Evolutionary conservation across 495 filamentous ascomycete species (phyloP), one percentile per base, ranked within the genome.

Genomic region (Xanthoparmelia taractica): DNA sequence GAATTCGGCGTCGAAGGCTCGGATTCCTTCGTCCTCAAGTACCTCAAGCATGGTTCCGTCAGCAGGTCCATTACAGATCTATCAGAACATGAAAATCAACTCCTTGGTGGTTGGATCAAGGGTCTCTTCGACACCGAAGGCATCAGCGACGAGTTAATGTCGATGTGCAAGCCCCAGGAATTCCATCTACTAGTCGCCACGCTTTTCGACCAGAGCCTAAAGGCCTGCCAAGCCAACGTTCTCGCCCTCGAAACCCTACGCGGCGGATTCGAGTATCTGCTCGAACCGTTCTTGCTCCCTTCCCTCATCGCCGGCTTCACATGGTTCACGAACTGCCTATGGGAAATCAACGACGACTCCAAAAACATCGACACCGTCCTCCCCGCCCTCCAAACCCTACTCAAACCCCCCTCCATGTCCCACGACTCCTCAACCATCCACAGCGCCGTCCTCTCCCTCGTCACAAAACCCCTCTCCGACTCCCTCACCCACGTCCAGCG

Each of bases 171-270:
- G 31, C 95, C 94, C 2, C 92, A 96, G 67, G 89, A 96, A 37
- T 98, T 97, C 70, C 96, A 97, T 68, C 75, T 89, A 23, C 84
- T 98, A n/a, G 86, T 96, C 7, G 86, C 92, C 11, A 94, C 92
- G 1, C 74, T 97, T 0, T 96, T 97, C 69, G 81, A 87, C 61
- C 91, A 97, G 67, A 90, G 88, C 52, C 81, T 96, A 1, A 78
- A 87, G 15, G 94, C 91, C 2, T 88, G 86, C 67, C 82, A 84
- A 63, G 83, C 81, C 0, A 85, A 84, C 8, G 79, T 85, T 38
- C 74, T 98, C 29, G 83, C 85, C 29, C 83, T 95, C 25, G 90
- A 96, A 23, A 84, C 84, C n/a, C 74, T 97, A 0, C 95, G 91
- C 72, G 85, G 85, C 3, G 94, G 92, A 0, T 82, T 97, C 48